Conservation (phyloP, 2,329 filamentous ascomycete species). For the Pseudophaeomoniella oleicola region DNA sequence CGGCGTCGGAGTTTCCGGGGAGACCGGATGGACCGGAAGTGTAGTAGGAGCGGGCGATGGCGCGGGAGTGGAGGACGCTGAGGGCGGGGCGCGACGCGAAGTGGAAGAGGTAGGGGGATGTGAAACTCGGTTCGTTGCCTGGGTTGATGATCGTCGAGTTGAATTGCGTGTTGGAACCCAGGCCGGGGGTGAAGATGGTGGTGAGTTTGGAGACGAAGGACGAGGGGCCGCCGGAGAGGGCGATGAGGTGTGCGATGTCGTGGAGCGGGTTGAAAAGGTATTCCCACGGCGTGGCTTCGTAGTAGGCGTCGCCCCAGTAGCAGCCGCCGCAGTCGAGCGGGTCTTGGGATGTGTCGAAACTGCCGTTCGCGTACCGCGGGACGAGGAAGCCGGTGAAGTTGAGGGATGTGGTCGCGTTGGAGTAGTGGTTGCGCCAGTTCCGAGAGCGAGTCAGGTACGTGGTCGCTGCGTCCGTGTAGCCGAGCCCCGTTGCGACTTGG, state of each 20-base stretch:
- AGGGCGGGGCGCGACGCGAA: conserved; percentile 50
- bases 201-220: conserved; percentile 43
- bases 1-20: conserved; percentile 57
- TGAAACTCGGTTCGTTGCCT: conserved; percentile 28
- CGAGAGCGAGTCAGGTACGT: conserved; percentile 49
- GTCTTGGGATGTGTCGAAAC: conserved; percentile 31
- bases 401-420: conserved; percentile 39
- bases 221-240: conserved; percentile 37
- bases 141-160: conserved; percentile 1
- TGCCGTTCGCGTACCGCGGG: conserved; percentile 36
- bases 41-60: conserved; percentile 46
- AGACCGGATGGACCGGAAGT: conserved; percentile 39
- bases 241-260: conserved; percentile 42
- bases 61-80: conserved; percentile 42
- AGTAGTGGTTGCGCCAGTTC: conserved; percentile 63
- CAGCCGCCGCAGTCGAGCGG: conserved; percentile 44
- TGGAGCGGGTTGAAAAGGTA: conserved; percentile 58
- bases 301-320: conserved; percentile 50
- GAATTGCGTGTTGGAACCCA: neutral
- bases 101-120: conserved; percentile 54
- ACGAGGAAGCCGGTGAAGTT: conserved; percentile 53
- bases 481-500: conserved; percentile 47
- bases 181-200: conserved; percentile 34
- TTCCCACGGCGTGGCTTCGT: conserved; percentile 48
- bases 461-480: conserved; percentile 32